phyloP scores from a whole-genome alignment of 371 early-diverging fungal species.

The Funneliformis caledonium region DNA sequence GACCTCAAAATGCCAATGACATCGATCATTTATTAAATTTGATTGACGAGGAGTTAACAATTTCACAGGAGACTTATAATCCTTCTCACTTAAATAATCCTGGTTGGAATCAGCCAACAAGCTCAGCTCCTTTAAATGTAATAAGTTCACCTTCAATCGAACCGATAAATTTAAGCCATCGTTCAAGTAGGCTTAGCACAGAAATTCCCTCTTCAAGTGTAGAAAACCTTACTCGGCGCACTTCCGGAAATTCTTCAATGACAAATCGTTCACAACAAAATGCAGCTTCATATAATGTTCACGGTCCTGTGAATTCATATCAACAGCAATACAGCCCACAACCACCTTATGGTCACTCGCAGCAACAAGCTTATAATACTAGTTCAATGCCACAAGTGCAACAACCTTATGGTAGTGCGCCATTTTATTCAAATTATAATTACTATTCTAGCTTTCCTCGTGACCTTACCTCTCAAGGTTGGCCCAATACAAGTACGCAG shows the following conservation, averaged over 20 bases:
- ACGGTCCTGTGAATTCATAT: background rate
- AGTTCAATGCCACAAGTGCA: background rate
- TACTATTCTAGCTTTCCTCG: slow-evolving; percentile 28
- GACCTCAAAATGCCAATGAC: background rate
- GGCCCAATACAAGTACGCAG: background rate
- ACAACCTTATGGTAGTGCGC: background rate
- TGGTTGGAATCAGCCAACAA: background rate
- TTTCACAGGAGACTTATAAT: slow-evolving; percentile 1
- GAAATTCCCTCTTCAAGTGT: background rate
- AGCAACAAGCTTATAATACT: background rate
- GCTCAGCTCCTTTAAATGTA: background rate
- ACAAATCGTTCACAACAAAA: background rate
- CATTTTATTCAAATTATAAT: background rate
- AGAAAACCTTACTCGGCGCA: background rate
- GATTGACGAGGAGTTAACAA: slow-evolving; percentile 19
- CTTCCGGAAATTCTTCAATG: background rate
- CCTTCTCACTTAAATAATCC: background rate
- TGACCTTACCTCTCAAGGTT: slow-evolving; percentile 23
- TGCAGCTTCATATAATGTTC: background rate
- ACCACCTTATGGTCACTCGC: background rate
- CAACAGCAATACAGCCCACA: background rate
- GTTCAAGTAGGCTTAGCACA: background rate
- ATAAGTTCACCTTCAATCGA: background rate
- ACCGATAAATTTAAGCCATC: background rate
- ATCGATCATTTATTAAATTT: slow-evolving; percentile 27